phyloP scores from a whole-genome alignment of 257 asterid species.

The Asclepias syriaca region DNA sequence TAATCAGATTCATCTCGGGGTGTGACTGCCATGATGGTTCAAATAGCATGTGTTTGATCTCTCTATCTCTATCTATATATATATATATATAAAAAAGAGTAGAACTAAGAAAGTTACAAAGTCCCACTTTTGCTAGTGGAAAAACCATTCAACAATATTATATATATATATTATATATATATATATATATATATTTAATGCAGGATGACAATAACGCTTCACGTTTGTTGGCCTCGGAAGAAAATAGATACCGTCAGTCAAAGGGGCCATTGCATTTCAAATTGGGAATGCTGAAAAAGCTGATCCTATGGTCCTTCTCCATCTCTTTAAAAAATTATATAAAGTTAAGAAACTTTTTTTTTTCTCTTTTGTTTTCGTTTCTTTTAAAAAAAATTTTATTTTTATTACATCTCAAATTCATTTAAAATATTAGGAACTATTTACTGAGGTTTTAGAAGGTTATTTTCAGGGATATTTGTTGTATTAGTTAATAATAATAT shows the following conservation, averaged over 20 bases:
- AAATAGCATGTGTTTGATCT: slow-evolving; percentile 22
- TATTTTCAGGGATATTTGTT: no score
- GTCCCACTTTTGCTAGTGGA: slow-evolving; percentile 24
- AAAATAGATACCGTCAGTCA: slow-evolving; percentile 18
- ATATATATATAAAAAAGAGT: slow-evolving; percentile 1
- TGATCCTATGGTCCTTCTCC: neutral
- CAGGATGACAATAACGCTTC: no score
- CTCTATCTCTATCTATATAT: neutral
- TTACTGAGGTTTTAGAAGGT: no score
- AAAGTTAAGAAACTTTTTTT: slow-evolving; percentile 11
- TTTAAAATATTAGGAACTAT: no score
- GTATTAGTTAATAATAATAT: no score
- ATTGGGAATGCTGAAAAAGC: neutral
- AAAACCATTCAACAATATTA: neutral
- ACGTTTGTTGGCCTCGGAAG: neutral
- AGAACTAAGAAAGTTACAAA: slow-evolving; percentile 24
- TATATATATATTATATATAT: no score
- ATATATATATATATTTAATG: no score
- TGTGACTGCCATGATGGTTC: slow-evolving; percentile 32
- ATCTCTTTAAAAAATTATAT: neutral
- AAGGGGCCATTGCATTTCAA: neutral
- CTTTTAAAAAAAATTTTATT: no score
- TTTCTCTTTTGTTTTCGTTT: neutral
- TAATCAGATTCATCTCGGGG: slow-evolving; percentile 41
- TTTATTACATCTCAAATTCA: no score